Conservation (phyloP, 352 stramenopile genomes). For the Phytophthora capsici region DNA sequence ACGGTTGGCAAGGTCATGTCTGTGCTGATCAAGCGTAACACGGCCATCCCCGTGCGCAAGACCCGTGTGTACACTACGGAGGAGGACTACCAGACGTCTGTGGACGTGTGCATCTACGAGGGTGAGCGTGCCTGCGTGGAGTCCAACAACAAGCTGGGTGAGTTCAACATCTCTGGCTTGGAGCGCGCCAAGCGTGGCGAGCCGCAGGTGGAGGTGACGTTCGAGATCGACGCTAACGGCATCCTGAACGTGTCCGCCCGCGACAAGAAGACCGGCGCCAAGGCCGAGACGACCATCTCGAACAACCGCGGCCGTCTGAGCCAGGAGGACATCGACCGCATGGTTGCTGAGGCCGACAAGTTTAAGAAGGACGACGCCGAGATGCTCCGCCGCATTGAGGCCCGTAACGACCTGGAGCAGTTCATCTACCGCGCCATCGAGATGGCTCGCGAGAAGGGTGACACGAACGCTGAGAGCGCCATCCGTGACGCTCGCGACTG, state of each 20-base stretch:
- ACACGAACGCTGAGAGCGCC: conserved; percentile 79
- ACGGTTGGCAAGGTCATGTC: conserved; percentile 91
- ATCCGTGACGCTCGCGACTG: conserved; percentile 88
- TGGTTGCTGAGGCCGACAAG: conserved; percentile 75
- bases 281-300: conserved; percentile 74
- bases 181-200: conserved; percentile 88
- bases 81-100: conserved; percentile 85
- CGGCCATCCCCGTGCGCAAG: conserved; percentile 88
- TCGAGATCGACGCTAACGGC: conserved; percentile 93
- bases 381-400: conserved; percentile 73
- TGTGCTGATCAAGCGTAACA: conserved; percentile 89
- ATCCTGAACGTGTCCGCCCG: conserved; percentile 91
- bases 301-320: conserved; percentile 77
- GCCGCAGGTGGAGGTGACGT: conserved; percentile 92
- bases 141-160: conserved; percentile 93
- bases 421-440: conserved; percentile 82
- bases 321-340: conserved; percentile 76
- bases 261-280: conserved; percentile 84
- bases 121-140: conserved; percentile 89
- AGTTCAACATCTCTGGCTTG: conserved; percentile 92
- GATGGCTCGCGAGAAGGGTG: conserved; percentile 69
- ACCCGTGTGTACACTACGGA: conserved; percentile 76
- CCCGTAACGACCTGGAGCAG: conserved; percentile 69
- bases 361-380: conserved; percentile 80
- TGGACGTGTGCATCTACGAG: conserved; percentile 90